Evolutionary conservation across 768 basidiomycete species (phyloP), one percentile per base, ranked within the genome.

Genomic region (Pisolithus sp.): DNA sequence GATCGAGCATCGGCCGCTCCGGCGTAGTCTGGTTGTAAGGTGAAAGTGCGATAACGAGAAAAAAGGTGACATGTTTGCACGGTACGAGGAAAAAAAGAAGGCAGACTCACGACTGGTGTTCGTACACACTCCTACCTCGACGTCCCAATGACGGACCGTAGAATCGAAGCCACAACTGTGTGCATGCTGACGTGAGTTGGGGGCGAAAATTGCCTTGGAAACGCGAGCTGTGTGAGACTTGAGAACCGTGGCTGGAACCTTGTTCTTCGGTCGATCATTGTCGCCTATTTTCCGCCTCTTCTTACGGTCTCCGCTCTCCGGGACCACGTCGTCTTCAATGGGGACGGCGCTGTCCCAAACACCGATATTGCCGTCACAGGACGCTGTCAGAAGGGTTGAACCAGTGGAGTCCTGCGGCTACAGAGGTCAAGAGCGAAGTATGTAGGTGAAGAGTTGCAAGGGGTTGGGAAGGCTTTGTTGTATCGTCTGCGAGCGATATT

Each of bases 121-220:
- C 0, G 76, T 72, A 53, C 86, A 92, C 5, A 90, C 68, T 2
- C 87, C 91, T 37, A 73, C 77, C 58, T 90, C 86, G 3, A 86
- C 73, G 61, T 96, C 92, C 95, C 95, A 99, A 2, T 76, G 72
- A 21, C 92, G 76, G 5, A 97, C 82, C 0, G 91, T 91, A 26
- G 93, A 95, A 68, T 96, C 94, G 62, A 91, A 90, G 0, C 90
- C 89, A 61, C 85, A 86, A 58, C 88, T 91, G 55, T 83, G 81
- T 26, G 84, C 93, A 51, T 68, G 54, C 48, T 62, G 48, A 38
- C 56, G 63, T 18, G 59, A 62, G 47, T 69, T 74, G 3, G 64
- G 62, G 10, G 68, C 67, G 69, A 89, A 94, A 0, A 80, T 61
- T 4, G 80, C 85, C 34, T 79, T 82, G 5, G 91, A 92, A 1